Conservation (phyloP, 2,329 filamentous ascomycete genomes). For the Aspergillus brasiliensis region DNA sequence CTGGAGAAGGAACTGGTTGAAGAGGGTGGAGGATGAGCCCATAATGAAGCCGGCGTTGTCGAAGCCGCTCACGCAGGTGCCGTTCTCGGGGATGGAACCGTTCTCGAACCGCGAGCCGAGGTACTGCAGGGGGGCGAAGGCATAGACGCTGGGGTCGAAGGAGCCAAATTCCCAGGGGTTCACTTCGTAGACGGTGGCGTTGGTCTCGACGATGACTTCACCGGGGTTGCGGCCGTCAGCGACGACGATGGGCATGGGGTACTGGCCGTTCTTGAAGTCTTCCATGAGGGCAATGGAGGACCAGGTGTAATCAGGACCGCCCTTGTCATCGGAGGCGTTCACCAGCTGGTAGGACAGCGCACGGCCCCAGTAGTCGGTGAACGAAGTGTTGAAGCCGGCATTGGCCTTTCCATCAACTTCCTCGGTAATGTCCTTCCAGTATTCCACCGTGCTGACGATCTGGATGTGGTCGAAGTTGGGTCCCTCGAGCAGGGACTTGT, state of each 20-base stretch:
- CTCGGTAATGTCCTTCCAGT: conserved; percentile 63
- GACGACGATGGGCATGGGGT: conserved; percentile 74
- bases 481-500: conserved; percentile 62
- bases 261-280: conserved; percentile 63
- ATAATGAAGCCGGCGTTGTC: conserved; percentile 83
- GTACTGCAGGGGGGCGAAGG: conserved; percentile 70
- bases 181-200: conserved; percentile 76
- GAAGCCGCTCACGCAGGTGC: conserved; percentile 72
- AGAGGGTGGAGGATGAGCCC: conserved; percentile 82
- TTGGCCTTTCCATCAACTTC: conserved; percentile 63
- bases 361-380: conserved; percentile 87
- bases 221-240: conserved; percentile 67
- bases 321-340: conserved; percentile 63
- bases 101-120: conserved; percentile 71
- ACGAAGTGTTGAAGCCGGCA: conserved; percentile 66
- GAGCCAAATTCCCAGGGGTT: conserved; percentile 79
- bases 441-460: conserved; percentile 53
- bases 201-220: conserved; percentile 64
- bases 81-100: conserved; percentile 59
- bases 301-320: conserved; percentile 77
- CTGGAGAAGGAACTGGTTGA: conserved; percentile 74
- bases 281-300: conserved; percentile 71
- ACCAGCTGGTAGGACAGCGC: conserved; percentile 85
- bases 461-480: conserved; percentile 52
- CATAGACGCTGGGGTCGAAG: conserved; percentile 71